phyloP scores from a whole-genome alignment of 2,329 filamentous ascomycete genomes.

The Colletotrichum higginsianum region DNA sequence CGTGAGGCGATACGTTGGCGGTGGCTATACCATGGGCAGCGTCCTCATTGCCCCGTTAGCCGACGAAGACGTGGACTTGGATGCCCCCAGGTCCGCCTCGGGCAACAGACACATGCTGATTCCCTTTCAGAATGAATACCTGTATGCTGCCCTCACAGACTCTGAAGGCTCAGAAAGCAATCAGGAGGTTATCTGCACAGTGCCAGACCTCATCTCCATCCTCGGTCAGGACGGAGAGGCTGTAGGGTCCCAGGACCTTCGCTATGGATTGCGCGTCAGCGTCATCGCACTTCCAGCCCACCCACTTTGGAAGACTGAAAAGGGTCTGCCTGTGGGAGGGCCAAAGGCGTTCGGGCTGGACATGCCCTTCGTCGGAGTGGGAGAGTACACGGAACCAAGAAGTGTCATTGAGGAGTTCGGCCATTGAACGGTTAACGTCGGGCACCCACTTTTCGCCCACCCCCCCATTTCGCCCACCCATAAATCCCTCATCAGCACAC shows the following conservation, averaged over 20 bases:
- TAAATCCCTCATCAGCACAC: no score
- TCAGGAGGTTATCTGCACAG: slow-evolving; percentile 53
- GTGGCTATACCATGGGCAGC: slow-evolving; percentile 59
- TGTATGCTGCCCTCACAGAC: slow-evolving; percentile 55
- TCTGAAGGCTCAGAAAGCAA: slow-evolving; percentile 49
- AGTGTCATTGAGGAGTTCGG: slow-evolving; percentile 26
- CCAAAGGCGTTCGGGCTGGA: slow-evolving; percentile 53
- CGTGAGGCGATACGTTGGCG: slow-evolving; percentile 55
- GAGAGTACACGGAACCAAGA: slow-evolving; percentile 21
- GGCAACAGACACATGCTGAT: slow-evolving; percentile 54
- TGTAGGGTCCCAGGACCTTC: slow-evolving; percentile 64
- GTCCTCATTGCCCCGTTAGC: slow-evolving; percentile 51
- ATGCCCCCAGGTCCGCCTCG: slow-evolving; percentile 31
- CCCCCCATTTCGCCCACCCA: no score
- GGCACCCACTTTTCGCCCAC: no score
- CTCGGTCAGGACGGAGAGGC: slow-evolving; percentile 62
- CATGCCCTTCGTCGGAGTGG: slow-evolving; percentile 44
- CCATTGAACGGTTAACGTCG: background rate
- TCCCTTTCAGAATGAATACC: slow-evolving; percentile 60
- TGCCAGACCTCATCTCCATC: slow-evolving; percentile 55
- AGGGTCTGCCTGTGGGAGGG: slow-evolving; percentile 52
- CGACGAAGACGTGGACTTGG: slow-evolving; percentile 48
- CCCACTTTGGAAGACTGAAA: slow-evolving; percentile 62
- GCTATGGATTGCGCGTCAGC: slow-evolving; percentile 65
- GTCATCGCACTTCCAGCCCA: slow-evolving; percentile 66